Percentiles rank a stretch among this genome's conserved stretches.
Conservation (phyloP, 2,329 filamentous ascomycete species). For the Trematosphaeria pertusa region DNA sequence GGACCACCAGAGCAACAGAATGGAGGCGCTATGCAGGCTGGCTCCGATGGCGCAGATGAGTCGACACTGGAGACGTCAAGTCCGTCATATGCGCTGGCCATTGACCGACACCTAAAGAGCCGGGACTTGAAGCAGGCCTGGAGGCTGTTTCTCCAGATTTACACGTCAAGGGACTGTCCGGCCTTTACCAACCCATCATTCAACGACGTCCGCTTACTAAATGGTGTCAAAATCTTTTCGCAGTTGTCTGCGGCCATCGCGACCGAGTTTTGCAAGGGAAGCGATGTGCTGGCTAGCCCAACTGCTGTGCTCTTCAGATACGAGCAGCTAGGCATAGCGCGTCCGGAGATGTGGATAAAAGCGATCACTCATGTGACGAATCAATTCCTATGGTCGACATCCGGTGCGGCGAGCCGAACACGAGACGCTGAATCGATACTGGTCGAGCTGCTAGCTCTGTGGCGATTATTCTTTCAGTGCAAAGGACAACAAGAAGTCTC, state of each 20-base stretch:
- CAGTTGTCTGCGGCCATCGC: conserved; percentile 24
- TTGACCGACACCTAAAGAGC: conserved; percentile 11
- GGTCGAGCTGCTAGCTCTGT: conserved; percentile 39
- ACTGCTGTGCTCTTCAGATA: conserved; percentile 35
- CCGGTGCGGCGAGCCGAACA: conserved; percentile 6
- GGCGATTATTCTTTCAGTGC: conserved; percentile 43
- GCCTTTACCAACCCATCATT: conserved; percentile 31
- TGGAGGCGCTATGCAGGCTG: not conserved
- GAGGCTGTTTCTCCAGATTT: conserved; percentile 34
- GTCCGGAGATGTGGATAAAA: conserved; percentile 28
- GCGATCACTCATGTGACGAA: conserved; percentile 32
- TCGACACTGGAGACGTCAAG: not conserved
- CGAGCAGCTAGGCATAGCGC: conserved; percentile 36
- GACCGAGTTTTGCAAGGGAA: conserved; percentile 24
- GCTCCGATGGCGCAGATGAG: not conserved
- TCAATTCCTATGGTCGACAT: conserved; percentile 26
- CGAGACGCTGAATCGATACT: conserved; percentile 27
- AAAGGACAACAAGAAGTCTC: conserved; percentile 22
- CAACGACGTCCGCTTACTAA: conserved; percentile 26
- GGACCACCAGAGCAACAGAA: not conserved
- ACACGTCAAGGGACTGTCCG: conserved; percentile 35
- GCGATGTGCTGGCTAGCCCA: conserved; percentile 20
- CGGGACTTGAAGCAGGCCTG: conserved; percentile 31
- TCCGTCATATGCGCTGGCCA: conserved; percentile 7
- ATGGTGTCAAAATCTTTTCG: conserved; percentile 28